Evolutionary conservation across 805 yeast species (phyloP).

Genomic region (Pichia manshurica): DNA sequence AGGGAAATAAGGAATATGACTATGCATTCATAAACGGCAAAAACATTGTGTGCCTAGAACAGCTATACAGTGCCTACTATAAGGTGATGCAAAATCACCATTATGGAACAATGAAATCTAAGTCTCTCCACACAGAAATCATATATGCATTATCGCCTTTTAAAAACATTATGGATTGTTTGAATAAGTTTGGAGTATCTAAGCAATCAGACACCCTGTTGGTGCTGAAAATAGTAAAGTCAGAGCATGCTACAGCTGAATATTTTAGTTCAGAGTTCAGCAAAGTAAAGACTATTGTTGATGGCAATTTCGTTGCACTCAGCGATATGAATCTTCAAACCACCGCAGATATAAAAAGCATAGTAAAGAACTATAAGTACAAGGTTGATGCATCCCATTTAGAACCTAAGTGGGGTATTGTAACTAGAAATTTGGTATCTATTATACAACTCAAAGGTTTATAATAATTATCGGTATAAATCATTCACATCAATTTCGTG

Average conservation of each 20-base stretch:
- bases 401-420: slow-evolving; percentile 15
- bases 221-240: slow-evolving; percentile 43
- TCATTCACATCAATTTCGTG: too few species aligned
- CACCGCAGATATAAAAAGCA: slow-evolving; percentile 28
- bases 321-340: slow-evolving; percentile 29
- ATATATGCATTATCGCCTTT: slow-evolving; percentile 64
- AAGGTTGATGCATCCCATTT: slow-evolving; percentile 10
- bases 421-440: slow-evolving; percentile 24
- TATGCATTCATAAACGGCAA: slow-evolving; percentile 62
- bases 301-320: slow-evolving; percentile 33
- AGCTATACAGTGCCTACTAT: slow-evolving; percentile 53
- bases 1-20: slow-evolving; percentile 44
- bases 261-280: slow-evolving; percentile 11
- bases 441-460: slow-evolving; percentile 28
- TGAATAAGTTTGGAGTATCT: slow-evolving; percentile 65
- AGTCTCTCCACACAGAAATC: slow-evolving; percentile 64
- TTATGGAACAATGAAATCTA: slow-evolving; percentile 50
- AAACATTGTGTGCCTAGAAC: slow-evolving; percentile 55
- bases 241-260: slow-evolving; percentile 14
- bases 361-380: slow-evolving; percentile 26
- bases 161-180: slow-evolving; percentile 65
- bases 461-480: slow-evolving; percentile 1
- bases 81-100: slow-evolving; percentile 50
- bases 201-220: slow-evolving; percentile 41
- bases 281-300: slow-evolving; percentile 21